A percentile compares a stretch with the other conserved stretches of the same genome.
Evolutionary conservation across 2,329 filamentous ascomycete genomes (phyloP).

Genomic region (Botrytis hyacinthi): DNA sequence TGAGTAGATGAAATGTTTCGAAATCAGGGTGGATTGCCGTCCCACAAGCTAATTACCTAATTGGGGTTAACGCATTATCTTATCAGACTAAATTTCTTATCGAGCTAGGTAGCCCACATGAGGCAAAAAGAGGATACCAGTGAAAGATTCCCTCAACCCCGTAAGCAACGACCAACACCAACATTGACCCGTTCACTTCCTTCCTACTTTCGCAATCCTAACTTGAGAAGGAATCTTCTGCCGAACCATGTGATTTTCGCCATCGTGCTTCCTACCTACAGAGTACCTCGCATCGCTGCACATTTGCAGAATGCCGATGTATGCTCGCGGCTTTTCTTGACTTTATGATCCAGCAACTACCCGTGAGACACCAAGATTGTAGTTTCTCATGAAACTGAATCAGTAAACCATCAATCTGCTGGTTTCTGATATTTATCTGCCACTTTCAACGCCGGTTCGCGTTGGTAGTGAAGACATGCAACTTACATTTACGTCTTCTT

Average conservation of each 20-base stretch:
- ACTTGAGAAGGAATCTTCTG: neutral
- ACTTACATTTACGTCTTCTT: neutral
- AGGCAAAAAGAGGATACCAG: neutral
- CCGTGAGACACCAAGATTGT: neutral
- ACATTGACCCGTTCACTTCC: neutral
- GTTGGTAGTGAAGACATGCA: slow-evolving; percentile 1
- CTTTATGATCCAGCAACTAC: neutral
- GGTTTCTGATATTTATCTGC: neutral
- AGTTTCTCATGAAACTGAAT: neutral
- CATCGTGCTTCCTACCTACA: neutral
- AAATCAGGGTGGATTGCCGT: neutral
- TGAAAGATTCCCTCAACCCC: neutral
- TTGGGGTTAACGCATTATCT: neutral
- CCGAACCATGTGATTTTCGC: neutral
- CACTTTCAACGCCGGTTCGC: neutral
- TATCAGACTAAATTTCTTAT: neutral
- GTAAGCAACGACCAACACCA: neutral
- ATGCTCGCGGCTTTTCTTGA: neutral
- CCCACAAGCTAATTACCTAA: neutral
- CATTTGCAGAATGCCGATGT: neutral
- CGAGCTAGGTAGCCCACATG: neutral
- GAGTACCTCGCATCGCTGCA: neutral
- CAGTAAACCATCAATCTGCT: neutral
- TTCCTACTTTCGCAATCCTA: neutral
- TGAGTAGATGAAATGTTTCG: neutral